These are phyloP conservation scores for Porphyra umbilicalis DNA, from an alignment of 31 red algal genomes.

Conservation along the genomic window DNA sequence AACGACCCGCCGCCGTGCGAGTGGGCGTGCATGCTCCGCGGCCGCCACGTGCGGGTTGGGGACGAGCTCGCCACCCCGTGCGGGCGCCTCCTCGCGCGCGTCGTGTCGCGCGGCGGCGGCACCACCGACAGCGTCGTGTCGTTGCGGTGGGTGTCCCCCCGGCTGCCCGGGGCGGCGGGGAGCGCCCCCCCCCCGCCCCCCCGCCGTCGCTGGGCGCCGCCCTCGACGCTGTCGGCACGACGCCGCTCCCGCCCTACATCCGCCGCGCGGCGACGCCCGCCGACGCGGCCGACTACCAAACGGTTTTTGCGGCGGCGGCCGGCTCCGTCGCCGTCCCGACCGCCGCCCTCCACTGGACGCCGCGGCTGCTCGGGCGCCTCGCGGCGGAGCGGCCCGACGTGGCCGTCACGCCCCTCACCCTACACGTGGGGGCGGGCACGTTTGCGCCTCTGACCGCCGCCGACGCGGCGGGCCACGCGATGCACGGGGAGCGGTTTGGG, in stretches of 20 bases:
- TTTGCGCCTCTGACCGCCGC: slow-evolving; percentile 66
- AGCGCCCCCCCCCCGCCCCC: slow-evolving; percentile 2
- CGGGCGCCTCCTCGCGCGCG: background rate
- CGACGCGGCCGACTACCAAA: slow-evolving; percentile 74
- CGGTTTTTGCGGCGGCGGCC: slow-evolving; percentile 71
- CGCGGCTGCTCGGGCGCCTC: slow-evolving; percentile 35
- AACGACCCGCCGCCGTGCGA: background rate
- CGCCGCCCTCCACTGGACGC: slow-evolving; percentile 85
- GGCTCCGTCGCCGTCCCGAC: slow-evolving; percentile 95
- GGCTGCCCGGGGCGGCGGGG: slow-evolving; percentile 7
- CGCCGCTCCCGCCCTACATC: slow-evolving; percentile 92
- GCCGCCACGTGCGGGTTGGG: slow-evolving; percentile 43
- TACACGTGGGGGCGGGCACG: slow-evolving; percentile 95
- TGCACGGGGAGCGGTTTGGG: slow-evolving; percentile 79
- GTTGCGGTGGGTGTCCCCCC: slow-evolving; percentile 10
- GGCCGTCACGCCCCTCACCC: slow-evolving; percentile 28
- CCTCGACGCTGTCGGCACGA: slow-evolving; percentile 31
- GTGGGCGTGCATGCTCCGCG: slow-evolving; percentile 65
- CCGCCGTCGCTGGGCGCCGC: slow-evolving; percentile 23
- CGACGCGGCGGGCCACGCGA: slow-evolving; percentile 46
- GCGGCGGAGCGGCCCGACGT: slow-evolving; percentile 18
- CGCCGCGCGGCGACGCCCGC: slow-evolving; percentile 19
- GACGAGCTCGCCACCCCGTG: slow-evolving; percentile 15
- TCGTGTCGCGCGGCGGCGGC: background rate
- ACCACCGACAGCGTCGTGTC: slow-evolving; percentile 13